Conservation (phyloP, 2,329 filamentous ascomycete species). For the Aspergillus sp. region DNA sequence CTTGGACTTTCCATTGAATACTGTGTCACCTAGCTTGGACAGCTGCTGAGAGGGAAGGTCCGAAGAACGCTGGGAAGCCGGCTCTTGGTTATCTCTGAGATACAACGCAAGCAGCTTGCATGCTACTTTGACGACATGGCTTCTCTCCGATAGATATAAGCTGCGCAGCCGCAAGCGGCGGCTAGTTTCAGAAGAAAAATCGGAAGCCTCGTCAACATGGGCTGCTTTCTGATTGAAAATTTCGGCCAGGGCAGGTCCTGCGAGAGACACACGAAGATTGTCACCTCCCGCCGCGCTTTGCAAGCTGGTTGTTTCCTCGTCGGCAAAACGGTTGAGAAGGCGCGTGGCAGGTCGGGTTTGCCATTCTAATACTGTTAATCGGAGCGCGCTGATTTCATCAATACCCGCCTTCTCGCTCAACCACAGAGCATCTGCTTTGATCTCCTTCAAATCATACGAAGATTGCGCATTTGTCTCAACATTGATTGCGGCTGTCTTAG, state of each 20-base stretch:
- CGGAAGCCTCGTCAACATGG: slow-evolving; percentile 33
- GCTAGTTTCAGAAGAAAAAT: slow-evolving; percentile 63
- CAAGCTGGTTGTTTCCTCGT: slow-evolving; percentile 75
- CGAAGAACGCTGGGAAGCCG: slow-evolving; percentile 9
- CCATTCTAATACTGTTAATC: slow-evolving; percentile 79
- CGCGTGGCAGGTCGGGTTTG: slow-evolving; percentile 76
- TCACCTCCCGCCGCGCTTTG: slow-evolving; percentile 71
- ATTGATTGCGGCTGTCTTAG: slow-evolving; percentile 84
- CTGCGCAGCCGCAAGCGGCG: slow-evolving; percentile 69
- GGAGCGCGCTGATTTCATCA: slow-evolving; percentile 78
- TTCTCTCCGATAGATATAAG: slow-evolving; percentile 71
- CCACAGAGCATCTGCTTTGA: slow-evolving; percentile 86
- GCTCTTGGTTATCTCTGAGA: slow-evolving; percentile 23
- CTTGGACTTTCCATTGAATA: slow-evolving; percentile 34
- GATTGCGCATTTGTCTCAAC: slow-evolving; percentile 68
- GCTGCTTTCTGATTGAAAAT: slow-evolving; percentile 33
- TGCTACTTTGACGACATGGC: slow-evolving; percentile 65
- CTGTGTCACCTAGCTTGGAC: slow-evolving; percentile 27
- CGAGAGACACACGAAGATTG: slow-evolving; percentile 61
- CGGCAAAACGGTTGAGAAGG: slow-evolving; percentile 70
- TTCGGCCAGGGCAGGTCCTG: slow-evolving; percentile 37
- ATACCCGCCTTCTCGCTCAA: slow-evolving; percentile 75
- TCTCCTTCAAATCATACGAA: slow-evolving; percentile 71
- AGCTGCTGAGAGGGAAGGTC: slow-evolving; percentile 20
- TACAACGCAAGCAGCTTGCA: slow-evolving; percentile 50